Conservation (phyloP, 805 yeast genomes). For the Kuraishia ogatae region DNA sequence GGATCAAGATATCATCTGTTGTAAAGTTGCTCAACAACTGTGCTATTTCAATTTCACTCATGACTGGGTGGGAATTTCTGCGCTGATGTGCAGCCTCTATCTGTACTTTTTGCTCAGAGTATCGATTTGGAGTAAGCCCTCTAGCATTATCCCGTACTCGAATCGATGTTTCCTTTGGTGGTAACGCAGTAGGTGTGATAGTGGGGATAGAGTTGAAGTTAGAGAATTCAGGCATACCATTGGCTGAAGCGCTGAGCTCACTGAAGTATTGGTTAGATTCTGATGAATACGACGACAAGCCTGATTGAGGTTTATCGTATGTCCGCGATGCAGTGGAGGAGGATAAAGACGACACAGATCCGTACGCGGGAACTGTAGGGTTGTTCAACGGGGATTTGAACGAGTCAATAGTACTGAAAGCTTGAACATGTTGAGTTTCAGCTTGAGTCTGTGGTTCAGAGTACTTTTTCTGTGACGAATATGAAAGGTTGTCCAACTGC, state of each 20-base stretch:
- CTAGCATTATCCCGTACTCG: background rate
- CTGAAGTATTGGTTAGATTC: background rate
- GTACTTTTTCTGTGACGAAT: background rate
- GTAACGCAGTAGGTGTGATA: background rate
- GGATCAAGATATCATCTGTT: slow-evolving; percentile 19
- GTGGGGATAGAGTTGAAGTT: background rate
- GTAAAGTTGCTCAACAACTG: slow-evolving; percentile 11
- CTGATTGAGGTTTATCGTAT: background rate
- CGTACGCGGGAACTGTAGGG: background rate
- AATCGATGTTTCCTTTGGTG: background rate
- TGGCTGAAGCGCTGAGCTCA: background rate
- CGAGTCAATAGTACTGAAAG: background rate
- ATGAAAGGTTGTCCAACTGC: background rate
- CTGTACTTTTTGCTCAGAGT: background rate
- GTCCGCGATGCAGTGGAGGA: background rate
- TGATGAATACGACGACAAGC: background rate
- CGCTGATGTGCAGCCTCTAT: background rate
- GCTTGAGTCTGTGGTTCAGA: background rate
- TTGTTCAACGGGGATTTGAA: background rate
- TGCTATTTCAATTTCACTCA: background rate
- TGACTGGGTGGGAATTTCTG: background rate
- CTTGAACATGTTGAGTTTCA: background rate
- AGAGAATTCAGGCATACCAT: background rate
- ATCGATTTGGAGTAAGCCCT: background rate
- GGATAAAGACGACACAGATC: background rate